phyloP scores from a whole-genome alignment of 75 land plant species.

The Sequoiadendron giganteum region DNA sequence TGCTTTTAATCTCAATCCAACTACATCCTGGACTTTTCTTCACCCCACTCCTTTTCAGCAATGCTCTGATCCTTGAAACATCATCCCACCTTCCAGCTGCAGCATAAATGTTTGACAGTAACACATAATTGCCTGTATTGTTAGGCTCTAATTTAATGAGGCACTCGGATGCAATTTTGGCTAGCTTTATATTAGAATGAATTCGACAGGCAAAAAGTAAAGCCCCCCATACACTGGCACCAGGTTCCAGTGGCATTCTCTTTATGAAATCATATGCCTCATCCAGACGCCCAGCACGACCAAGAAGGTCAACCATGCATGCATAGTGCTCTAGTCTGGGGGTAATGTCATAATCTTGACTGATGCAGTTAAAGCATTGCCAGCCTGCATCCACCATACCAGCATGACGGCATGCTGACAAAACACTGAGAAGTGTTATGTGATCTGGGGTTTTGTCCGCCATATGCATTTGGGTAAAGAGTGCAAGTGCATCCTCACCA shows the following conservation, averaged over 20 bases:
- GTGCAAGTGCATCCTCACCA: slow-evolving; percentile 15
- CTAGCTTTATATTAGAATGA: neutral
- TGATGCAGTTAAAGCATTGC: slow-evolving; percentile 6
- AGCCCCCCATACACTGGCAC: neutral
- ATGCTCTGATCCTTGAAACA: neutral
- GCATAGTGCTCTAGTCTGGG: slow-evolving; percentile 12
- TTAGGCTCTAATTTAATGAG: neutral
- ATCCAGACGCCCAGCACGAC: slow-evolving; percentile 13
- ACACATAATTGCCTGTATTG: neutral
- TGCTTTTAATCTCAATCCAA: neutral
- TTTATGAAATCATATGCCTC: slow-evolving; percentile 5
- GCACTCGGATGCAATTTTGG: neutral
- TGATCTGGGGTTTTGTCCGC: slow-evolving; percentile 17
- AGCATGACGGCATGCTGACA: slow-evolving; percentile 14
- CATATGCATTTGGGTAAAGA: slow-evolving; percentile 21
- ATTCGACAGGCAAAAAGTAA: slow-evolving; percentile 8
- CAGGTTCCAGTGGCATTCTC: slow-evolving; percentile 10
- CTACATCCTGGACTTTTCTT: neutral
- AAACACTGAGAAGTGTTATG: neutral
- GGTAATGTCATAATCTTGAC: neutral
- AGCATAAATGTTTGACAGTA: neutral
- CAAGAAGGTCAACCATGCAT: slow-evolving; percentile 17
- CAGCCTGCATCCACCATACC: slow-evolving; percentile 7
- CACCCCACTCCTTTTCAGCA: neutral
- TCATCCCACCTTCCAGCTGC: neutral